These are phyloP conservation scores for Umbelopsis sp. DNA, from an alignment of 192 early-diverging fungal species.

Conservation along the genomic window DNA sequence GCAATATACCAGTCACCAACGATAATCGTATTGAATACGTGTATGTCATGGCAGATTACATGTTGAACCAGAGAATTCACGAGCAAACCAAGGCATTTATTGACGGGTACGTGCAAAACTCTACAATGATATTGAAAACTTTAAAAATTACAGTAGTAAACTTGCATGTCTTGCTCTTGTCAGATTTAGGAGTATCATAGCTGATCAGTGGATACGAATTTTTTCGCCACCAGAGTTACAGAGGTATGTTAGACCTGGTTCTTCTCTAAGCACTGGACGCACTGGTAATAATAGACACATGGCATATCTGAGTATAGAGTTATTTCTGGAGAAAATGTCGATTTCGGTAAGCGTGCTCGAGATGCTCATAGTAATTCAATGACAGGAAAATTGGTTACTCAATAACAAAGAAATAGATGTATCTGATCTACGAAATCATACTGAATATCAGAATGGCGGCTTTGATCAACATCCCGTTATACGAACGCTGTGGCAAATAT, in stretches of 20 bases:
- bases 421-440: slow-evolving; percentile 60
- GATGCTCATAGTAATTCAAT: neutral
- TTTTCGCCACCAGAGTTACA: slow-evolving; percentile 91
- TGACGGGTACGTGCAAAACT: slow-evolving; percentile 52
- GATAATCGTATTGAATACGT: slow-evolving; percentile 71
- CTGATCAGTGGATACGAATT: slow-evolving; percentile 77
- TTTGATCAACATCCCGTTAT: slow-evolving; percentile 74
- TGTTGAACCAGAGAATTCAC: slow-evolving; percentile 67
- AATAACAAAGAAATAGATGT: slow-evolving; percentile 48
- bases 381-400: neutral
- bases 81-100: slow-evolving; percentile 77
- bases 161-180: neutral
- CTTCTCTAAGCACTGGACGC: neutral
- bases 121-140: slow-evolving; percentile 24
- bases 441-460: slow-evolving; percentile 69
- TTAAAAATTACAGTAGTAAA: neutral
- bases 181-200: slow-evolving; percentile 66
- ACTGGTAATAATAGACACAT: too few species aligned
- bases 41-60: slow-evolving; percentile 75
- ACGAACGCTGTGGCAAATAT: slow-evolving; percentile 65
- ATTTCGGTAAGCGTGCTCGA: slow-evolving; percentile 50
- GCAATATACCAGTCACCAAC: slow-evolving; percentile 58
- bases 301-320: slow-evolving; percentile 32
- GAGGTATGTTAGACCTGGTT: slow-evolving; percentile 19
- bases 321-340: slow-evolving; percentile 61